Conservation (phyloP, 2,329 filamentous ascomycete species). For the Iodosphaeria phyllophila region DNA sequence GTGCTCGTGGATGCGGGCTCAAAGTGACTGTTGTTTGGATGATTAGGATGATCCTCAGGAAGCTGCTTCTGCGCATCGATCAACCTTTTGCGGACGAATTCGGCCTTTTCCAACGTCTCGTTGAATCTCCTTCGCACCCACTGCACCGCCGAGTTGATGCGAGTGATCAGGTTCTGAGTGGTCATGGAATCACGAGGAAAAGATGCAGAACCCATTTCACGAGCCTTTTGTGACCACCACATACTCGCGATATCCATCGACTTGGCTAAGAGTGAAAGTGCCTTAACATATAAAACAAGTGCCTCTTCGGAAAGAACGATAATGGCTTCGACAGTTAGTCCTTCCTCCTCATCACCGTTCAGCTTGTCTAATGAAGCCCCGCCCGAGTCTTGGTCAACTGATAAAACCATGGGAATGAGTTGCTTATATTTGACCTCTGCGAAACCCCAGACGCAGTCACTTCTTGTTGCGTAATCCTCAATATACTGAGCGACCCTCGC, state of each 20-base stretch:
- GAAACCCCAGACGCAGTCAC: slow-evolving; percentile 93
- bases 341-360: slow-evolving; percentile 61
- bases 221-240: slow-evolving; percentile 74
- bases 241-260: slow-evolving; percentile 87
- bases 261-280: slow-evolving; percentile 72
- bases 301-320: slow-evolving; percentile 86
- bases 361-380: too few relatives aligned
- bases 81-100: slow-evolving; percentile 78
- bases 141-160: slow-evolving; percentile 86
- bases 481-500: slow-evolving; percentile 59
- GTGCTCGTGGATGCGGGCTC: slow-evolving; percentile 37
- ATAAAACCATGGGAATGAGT: slow-evolving; percentile 74
- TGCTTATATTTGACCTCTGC: slow-evolving; percentile 98
- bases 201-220: slow-evolving; percentile 43
- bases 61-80: slow-evolving; percentile 71
- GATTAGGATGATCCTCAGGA: slow-evolving; percentile 67
- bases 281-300: slow-evolving; percentile 89
- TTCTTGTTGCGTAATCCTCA: slow-evolving; percentile 81
- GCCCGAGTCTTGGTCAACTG: slow-evolving; percentile 51
- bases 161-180: slow-evolving; percentile 35
- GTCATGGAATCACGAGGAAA: slow-evolving; percentile 23
- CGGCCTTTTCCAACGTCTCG: slow-evolving; percentile 89
- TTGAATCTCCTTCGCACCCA: slow-evolving; percentile 94
- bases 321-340: slow-evolving; percentile 69
- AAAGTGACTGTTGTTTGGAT: slow-evolving; percentile 58